Percentiles rank a stretch among this genome's conserved stretches.
These are phyloP conservation scores for Diaporthe ampelina DNA, from an alignment of 2,329 filamentous ascomycete genomes.

Conservation along the genomic window DNA sequence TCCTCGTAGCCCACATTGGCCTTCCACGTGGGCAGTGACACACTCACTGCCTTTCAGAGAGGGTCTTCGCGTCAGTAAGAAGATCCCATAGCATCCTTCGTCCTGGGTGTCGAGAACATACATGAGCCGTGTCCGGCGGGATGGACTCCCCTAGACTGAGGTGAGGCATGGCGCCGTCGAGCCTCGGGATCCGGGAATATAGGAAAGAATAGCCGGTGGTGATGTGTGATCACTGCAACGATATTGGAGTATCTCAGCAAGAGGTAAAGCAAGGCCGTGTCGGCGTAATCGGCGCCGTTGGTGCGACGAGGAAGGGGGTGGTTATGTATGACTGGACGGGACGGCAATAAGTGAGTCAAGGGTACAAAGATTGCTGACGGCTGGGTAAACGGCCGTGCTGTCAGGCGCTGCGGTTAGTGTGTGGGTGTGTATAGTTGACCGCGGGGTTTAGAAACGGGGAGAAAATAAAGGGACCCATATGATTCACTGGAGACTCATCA, in stretches of 20 bases:
- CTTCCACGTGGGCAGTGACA: slow-evolving; percentile 93
- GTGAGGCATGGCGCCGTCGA: slow-evolving; percentile 55
- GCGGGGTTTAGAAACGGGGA: background rate
- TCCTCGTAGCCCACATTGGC: slow-evolving; percentile 96
- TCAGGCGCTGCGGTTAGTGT: background rate
- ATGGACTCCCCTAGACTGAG: slow-evolving; percentile 78
- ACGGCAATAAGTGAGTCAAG: background rate
- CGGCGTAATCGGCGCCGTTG: background rate
- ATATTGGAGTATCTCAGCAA: background rate
- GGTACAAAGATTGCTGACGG: background rate
- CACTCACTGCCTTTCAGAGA: slow-evolving; percentile 86
- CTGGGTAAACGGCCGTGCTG: background rate
- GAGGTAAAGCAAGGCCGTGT: background rate
- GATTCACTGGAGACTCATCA: slow-evolving; percentile 2
- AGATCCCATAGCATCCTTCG: background rate
- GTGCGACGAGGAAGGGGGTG: background rate
- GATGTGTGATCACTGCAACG: background rate
- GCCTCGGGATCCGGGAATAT: background rate
- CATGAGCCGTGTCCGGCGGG: slow-evolving; percentile 83
- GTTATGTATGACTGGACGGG: slow-evolving; percentile 1
- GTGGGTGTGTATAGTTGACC: background rate
- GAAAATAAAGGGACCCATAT: background rate
- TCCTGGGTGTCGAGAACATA: slow-evolving; percentile 59
- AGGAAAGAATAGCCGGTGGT: background rate
- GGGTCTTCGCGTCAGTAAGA: background rate